Conservation (phyloP, 2,329 filamentous ascomycete genomes). For the Aspergillus jensenii region DNA sequence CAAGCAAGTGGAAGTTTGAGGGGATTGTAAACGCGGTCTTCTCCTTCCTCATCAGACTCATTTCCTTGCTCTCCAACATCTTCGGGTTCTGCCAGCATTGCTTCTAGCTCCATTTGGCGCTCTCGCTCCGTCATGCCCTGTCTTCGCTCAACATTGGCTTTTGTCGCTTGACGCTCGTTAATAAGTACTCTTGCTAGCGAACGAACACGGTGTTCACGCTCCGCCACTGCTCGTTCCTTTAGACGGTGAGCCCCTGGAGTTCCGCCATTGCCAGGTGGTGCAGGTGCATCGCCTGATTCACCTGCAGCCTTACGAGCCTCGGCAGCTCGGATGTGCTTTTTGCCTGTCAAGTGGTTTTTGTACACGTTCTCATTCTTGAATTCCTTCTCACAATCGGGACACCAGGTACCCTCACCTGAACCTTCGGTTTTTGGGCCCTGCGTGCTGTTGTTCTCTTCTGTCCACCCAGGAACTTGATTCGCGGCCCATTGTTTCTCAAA, state of each 20-base stretch:
- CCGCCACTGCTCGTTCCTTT: constrained; percentile 87
- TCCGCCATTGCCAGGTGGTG: constrained; percentile 17
- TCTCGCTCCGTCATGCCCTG: constrained; percentile 98
- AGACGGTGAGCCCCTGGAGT: constrained; percentile 49
- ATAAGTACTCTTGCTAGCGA: constrained; percentile 80
- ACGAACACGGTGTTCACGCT: constrained; percentile 80
- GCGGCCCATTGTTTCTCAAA: constrained; percentile 82
- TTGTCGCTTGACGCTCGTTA: constrained; percentile 82
- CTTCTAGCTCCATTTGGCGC: constrained; percentile 88
- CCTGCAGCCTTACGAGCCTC: constrained; percentile 57
- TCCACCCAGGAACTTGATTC: constrained; percentile 78
- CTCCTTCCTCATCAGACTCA: constrained; percentile 70
- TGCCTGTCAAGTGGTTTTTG: constrained; percentile 81
- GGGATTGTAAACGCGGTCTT: constrained; percentile 94
- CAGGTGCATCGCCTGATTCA: constrained; percentile 38
- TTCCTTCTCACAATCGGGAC: constrained; percentile 86
- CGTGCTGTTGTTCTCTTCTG: constrained; percentile 52
- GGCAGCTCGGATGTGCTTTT: constrained; percentile 88
- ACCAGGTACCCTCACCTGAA: constrained; percentile 75
- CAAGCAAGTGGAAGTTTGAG: constrained; percentile 93
- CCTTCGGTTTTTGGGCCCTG: constrained; percentile 52
- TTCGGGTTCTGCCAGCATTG: constrained; percentile 67
- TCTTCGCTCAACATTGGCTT: constrained; percentile 92
- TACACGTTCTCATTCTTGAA: constrained; percentile 97
- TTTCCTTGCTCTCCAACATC: constrained; percentile 41